Conservation (phyloP, 2,329 filamentous ascomycete species). For the Cryphonectria japonica region DNA sequence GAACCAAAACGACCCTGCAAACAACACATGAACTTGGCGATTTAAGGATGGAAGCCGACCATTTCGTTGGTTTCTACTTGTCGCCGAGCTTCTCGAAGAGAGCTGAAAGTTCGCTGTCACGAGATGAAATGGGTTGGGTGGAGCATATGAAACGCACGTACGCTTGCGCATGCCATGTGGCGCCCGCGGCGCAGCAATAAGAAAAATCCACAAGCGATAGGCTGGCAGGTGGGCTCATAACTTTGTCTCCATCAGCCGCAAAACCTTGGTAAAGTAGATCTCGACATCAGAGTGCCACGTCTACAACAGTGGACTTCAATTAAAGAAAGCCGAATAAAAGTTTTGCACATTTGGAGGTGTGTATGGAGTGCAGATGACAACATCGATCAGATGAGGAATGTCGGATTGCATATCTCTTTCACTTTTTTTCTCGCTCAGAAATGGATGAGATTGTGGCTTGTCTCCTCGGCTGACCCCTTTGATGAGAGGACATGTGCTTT, state of each 20-base stretch:
- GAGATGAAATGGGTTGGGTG: constrained; percentile 2
- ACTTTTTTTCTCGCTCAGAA: not conserved
- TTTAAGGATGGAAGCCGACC: not conserved
- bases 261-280: not conserved
- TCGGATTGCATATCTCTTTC: not conserved
- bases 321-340: not conserved
- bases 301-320: not conserved
- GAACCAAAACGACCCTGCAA: not conserved
- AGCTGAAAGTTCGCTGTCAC: constrained; percentile 15
- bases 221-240: constrained; percentile 4
- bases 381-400: not conserved
- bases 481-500: not conserved
- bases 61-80: not conserved
- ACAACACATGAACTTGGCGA: not conserved
- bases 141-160: constrained; percentile 3
- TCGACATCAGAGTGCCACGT: not conserved
- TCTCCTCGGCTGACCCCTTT: not conserved
- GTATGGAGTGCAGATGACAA: not conserved
- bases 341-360: not conserved
- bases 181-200: not conserved
- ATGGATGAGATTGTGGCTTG: not conserved
- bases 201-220: constrained; percentile 4
- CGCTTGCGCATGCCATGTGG: constrained; percentile 13
- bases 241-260: not conserved
- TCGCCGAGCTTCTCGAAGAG: not conserved